phyloP scores from a whole-genome alignment of 2,329 filamentous ascomycete species.

The Dichotomopilus funicola region DNA sequence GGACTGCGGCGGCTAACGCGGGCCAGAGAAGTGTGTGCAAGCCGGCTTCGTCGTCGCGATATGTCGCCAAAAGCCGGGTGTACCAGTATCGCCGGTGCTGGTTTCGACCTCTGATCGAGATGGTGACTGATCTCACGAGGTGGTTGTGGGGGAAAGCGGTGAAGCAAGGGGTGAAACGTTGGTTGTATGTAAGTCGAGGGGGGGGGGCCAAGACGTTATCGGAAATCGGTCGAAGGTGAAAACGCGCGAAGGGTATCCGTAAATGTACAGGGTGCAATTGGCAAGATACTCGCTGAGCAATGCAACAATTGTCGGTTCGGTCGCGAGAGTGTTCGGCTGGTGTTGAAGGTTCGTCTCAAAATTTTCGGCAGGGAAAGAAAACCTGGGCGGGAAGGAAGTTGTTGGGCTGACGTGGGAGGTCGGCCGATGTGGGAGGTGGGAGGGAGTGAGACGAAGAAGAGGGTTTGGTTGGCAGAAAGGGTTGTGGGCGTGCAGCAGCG shows the following conservation, averaged over 20 bases:
- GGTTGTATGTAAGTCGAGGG: background rate
- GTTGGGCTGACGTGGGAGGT: constrained; percentile 17
- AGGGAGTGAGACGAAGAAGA: constrained; percentile 13
- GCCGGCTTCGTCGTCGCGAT: background rate
- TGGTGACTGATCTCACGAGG: constrained; percentile 10
- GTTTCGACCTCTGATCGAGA: no score
- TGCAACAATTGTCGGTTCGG: background rate
- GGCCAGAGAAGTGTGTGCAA: background rate
- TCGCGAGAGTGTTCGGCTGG: background rate
- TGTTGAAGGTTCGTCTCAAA: background rate
- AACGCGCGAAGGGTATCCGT: constrained; percentile 1
- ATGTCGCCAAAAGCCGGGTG: background rate
- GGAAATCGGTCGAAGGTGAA: constrained; percentile 4
- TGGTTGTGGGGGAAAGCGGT: constrained; percentile 13
- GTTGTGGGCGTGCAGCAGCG: constrained; percentile 15
- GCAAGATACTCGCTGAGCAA: background rate
- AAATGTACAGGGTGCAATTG: background rate
- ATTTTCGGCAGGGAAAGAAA: background rate
- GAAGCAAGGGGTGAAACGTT: constrained; percentile 9
- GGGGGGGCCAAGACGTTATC: constrained; percentile 4
- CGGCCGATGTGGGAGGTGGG: constrained; percentile 19
- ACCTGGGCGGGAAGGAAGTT: constrained; percentile 5
- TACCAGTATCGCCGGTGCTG: no score
- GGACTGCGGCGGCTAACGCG: background rate
- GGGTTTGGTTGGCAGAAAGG: constrained; percentile 16